phyloP scores from a whole-genome alignment of 2,329 filamentous ascomycete genomes.

The Pseudocercospora fijiensis region DNA sequence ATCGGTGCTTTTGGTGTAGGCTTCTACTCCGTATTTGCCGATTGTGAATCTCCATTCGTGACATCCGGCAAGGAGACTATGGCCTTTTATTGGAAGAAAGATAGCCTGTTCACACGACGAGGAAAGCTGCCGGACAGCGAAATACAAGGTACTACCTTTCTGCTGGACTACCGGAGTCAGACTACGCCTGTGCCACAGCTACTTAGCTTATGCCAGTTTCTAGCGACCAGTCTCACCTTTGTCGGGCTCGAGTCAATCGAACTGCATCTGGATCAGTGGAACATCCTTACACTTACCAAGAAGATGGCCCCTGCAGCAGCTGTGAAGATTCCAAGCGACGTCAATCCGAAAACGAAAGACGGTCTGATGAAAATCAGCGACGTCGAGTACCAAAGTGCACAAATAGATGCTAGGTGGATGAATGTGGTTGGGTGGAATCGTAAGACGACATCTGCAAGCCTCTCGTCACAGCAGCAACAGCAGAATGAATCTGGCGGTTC shows the following conservation, averaged over 20 bases:
- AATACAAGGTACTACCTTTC: constrained; percentile 73
- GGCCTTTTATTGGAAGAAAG: constrained; percentile 99
- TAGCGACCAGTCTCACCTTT: constrained; percentile 93
- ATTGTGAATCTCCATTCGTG: constrained; percentile 96
- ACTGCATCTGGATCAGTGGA: constrained; percentile 85
- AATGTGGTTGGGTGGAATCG: constrained; percentile 82
- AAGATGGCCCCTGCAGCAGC: constrained; percentile 76
- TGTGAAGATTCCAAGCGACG: constrained; percentile 71
- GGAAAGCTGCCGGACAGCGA: constrained; percentile 63
- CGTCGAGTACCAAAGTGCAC: constrained; percentile 82
- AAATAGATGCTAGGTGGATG: constrained; percentile 90
- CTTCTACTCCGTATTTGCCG: constrained; percentile 97
- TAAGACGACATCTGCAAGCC: constrained; percentile 13
- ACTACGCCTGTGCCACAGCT: constrained; percentile 85
- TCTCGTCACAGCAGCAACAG: constrained; percentile 50
- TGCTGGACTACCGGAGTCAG: constrained; percentile 87
- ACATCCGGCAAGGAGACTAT: constrained; percentile 90
- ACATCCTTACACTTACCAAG: constrained; percentile 75
- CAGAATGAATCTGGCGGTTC: constrained; percentile 27
- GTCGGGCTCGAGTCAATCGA: constrained; percentile 85
- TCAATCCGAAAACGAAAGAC: constrained; percentile 80
- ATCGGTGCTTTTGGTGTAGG: constrained; percentile 98
- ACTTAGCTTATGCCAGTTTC: constrained; percentile 82
- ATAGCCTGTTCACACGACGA: constrained; percentile 88
- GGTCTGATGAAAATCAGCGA: constrained; percentile 80